Evolutionary conservation across 2,329 filamentous ascomycete genomes (phyloP).

Genomic region (Cladosporium sp.): DNA sequence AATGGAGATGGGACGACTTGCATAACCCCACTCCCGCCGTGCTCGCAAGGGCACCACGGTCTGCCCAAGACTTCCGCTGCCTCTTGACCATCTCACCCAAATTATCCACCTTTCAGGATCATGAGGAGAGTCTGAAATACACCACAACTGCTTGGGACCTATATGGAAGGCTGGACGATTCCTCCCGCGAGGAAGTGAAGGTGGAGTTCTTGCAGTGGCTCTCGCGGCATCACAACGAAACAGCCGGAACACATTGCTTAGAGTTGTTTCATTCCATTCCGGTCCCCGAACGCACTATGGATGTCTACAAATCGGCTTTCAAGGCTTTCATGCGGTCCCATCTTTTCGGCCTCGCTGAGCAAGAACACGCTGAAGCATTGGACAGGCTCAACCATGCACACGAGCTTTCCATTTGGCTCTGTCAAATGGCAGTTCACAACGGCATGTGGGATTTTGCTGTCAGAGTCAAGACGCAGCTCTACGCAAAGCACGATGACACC

Average conservation of each 20-base stretch:
- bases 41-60: no score
- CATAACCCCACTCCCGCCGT: no score
- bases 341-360: conserved; percentile 14
- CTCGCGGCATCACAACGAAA: conserved; percentile 13
- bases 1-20: no score
- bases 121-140: not conserved
- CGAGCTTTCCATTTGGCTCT: conserved; percentile 21
- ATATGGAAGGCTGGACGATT: conserved; percentile 29
- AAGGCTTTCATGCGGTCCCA: conserved; percentile 18
- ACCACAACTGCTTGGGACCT: conserved; percentile 32
- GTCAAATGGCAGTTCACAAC: conserved; percentile 18
- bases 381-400: conserved; percentile 21
- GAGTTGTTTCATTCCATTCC: conserved; percentile 25
- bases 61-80: no score
- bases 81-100: no score
- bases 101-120: not conserved
- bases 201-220: conserved; percentile 27
- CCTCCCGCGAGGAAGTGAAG: conserved; percentile 24
- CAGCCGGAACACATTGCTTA: conserved; percentile 20
- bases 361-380: conserved; percentile 26
- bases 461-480: conserved; percentile 14
- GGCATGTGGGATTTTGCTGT: conserved; percentile 19
- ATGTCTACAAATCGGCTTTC: conserved; percentile 21
- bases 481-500: conserved; percentile 4
- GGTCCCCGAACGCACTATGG: conserved; percentile 16